A percentile compares a stretch with the other conserved stretches of the same genome.
phyloP scores from a whole-genome alignment of 2,329 filamentous ascomycete species.

The Exophiala sp. region DNA sequence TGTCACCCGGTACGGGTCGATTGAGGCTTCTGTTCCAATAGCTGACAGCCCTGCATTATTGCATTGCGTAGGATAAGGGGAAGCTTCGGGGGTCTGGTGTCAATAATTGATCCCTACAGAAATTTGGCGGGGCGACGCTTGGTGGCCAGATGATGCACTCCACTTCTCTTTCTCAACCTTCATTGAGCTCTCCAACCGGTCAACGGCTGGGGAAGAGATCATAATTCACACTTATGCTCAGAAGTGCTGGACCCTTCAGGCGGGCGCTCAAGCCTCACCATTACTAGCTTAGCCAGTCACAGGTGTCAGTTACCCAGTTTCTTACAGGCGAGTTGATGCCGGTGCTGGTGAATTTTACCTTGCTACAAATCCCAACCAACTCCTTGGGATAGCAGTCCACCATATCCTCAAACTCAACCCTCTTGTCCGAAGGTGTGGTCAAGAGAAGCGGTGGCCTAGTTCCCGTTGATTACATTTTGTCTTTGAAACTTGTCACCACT shows the following conservation, averaged over 20 bases:
- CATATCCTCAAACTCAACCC: slow-evolving; percentile 6
- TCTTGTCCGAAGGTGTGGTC: background rate
- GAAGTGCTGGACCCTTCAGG: background rate
- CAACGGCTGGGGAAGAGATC: background rate
- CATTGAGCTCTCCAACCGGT: slow-evolving; percentile 2
- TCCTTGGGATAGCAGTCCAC: background rate
- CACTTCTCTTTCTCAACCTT: slow-evolving; percentile 4
- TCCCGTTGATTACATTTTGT: background rate
- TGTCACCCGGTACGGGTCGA: no score
- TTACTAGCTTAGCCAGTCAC: background rate
- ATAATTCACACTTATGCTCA: background rate
- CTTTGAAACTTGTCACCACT: slow-evolving; percentile 2
- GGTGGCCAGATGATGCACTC: background rate
- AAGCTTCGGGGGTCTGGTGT: background rate
- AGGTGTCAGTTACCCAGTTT: background rate
- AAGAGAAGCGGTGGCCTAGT: background rate
- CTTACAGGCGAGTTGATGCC: background rate
- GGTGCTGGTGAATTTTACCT: slow-evolving; percentile 3
- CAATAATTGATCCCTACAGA: background rate
- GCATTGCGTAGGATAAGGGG: background rate
- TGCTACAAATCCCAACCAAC: slow-evolving; percentile 11
- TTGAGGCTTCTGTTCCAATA: background rate
- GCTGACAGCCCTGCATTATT: background rate
- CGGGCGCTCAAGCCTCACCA: background rate
- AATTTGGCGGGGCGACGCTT: slow-evolving; percentile 3